Percentiles rank a stretch among this genome's conserved stretches.
Conservation (phyloP, 257 asterid genomes). For the Rehmannia glutinosa region DNA sequence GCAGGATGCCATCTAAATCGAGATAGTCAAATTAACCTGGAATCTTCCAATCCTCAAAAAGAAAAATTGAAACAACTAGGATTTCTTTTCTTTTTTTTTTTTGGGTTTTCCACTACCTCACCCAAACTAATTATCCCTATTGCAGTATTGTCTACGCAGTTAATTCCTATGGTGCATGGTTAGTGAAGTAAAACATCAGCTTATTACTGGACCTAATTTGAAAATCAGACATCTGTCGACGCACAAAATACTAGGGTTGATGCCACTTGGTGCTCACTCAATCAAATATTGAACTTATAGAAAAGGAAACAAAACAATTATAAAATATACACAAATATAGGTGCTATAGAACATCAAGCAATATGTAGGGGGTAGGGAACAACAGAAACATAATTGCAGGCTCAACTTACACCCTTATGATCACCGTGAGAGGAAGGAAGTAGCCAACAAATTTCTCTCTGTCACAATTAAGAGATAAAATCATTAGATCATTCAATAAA, state of each 20-base stretch:
- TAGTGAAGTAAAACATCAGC: background rate
- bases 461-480: conserved; percentile 22
- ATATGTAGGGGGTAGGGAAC: background rate
- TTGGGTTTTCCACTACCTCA: no score
- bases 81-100: background rate
- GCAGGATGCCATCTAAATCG: background rate
- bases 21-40: background rate
- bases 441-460: conserved; percentile 95
- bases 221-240: background rate
- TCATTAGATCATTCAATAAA: conserved; percentile 19
- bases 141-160: no score
- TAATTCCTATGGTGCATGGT: background rate
- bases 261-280: background rate
- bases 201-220: background rate
- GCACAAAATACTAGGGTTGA: background rate
- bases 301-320: background rate
- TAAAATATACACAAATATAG: background rate
- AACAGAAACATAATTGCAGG: background rate
- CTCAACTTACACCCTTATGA: conserved; percentile 83
- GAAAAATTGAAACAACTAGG: background rate
- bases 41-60: background rate
- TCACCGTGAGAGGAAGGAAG: conserved; percentile 73
- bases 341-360: background rate
- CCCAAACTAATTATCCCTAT: background rate
- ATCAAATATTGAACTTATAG: background rate